Conservation (phyloP, 352 stramenopile genomes). For the Thraustochytrium sp. region DNA sequence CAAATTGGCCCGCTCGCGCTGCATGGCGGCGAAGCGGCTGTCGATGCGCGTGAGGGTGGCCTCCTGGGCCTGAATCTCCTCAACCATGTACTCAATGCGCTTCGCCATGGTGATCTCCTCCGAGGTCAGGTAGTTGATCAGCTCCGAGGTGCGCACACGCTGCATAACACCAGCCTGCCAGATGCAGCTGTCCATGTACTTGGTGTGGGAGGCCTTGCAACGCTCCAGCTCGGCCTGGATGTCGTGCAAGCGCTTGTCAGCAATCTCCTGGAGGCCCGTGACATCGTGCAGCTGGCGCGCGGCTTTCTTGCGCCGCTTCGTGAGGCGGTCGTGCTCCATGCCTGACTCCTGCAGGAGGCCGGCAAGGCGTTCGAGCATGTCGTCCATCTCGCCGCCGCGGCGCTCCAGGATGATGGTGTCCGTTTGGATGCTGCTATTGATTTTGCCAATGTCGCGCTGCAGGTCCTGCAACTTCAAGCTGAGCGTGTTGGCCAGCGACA, state of each 20-base stretch:
- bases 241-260: background rate
- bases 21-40: background rate
- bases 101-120: background rate
- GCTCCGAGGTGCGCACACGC: slow-evolving; percentile 8
- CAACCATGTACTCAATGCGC: background rate
- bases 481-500: background rate
- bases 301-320: background rate
- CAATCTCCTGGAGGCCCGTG: background rate
- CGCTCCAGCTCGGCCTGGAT: slow-evolving; percentile 26
- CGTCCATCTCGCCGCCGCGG: background rate
- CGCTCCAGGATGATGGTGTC: slow-evolving; percentile 13
- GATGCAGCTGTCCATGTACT: slow-evolving; percentile 32
- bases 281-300: background rate
- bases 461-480: slow-evolving; percentile 19
- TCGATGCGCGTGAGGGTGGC: background rate
- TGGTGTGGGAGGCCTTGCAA: background rate
- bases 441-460: slow-evolving; percentile 10
- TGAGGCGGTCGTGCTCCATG: background rate
- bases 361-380: background rate
- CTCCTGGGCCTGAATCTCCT: background rate
- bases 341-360: background rate
- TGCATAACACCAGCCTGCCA: slow-evolving; percentile 39
- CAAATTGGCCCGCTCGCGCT: background rate
- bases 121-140: background rate
- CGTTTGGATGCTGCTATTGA: slow-evolving; percentile 34